Evolutionary conservation across 2,329 filamentous ascomycete genomes (phyloP).

Genomic region (Colletotrichum sp.): DNA sequence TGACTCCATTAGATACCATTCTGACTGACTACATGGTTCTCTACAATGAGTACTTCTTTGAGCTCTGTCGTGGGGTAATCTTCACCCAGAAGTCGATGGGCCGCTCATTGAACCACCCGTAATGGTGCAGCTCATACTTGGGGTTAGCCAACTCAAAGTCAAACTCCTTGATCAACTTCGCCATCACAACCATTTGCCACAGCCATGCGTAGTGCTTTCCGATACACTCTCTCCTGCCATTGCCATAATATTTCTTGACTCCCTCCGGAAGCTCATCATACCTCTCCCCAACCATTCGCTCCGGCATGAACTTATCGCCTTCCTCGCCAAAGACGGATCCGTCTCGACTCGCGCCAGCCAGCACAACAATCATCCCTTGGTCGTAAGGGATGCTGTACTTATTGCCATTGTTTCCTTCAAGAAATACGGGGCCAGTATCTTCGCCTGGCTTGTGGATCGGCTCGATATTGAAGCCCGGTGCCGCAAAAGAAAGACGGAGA

Average conservation of each 20-base stretch:
- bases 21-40: too few relatives aligned
- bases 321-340: slow-evolving; percentile 49
- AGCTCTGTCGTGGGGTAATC: slow-evolving; percentile 40
- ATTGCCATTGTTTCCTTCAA: slow-evolving; percentile 47
- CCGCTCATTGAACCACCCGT: slow-evolving; percentile 59
- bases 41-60: background rate
- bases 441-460: slow-evolving; percentile 35
- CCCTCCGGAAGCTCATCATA: slow-evolving; percentile 48
- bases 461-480: slow-evolving; percentile 62
- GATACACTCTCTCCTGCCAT: slow-evolving; percentile 57
- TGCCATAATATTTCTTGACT: slow-evolving; percentile 57
- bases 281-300: slow-evolving; percentile 52
- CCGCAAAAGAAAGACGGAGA: slow-evolving; percentile 58
- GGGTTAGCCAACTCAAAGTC: slow-evolving; percentile 50
- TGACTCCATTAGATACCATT: background rate
- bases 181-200: slow-evolving; percentile 46
- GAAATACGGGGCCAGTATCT: slow-evolving; percentile 49
- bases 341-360: slow-evolving; percentile 56
- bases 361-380: slow-evolving; percentile 47
- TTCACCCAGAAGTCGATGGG: slow-evolving; percentile 51
- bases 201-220: slow-evolving; percentile 56
- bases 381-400: too few relatives aligned
- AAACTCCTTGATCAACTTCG: slow-evolving; percentile 47
- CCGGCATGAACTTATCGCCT: slow-evolving; percentile 49
- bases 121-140: slow-evolving; percentile 44